A percentile compares a stretch with the other conserved stretches of the same genome.
Evolutionary conservation across 2,329 filamentous ascomycete species (phyloP).

Genomic region (Nothophaeocryptopus gaeumannii): DNA sequence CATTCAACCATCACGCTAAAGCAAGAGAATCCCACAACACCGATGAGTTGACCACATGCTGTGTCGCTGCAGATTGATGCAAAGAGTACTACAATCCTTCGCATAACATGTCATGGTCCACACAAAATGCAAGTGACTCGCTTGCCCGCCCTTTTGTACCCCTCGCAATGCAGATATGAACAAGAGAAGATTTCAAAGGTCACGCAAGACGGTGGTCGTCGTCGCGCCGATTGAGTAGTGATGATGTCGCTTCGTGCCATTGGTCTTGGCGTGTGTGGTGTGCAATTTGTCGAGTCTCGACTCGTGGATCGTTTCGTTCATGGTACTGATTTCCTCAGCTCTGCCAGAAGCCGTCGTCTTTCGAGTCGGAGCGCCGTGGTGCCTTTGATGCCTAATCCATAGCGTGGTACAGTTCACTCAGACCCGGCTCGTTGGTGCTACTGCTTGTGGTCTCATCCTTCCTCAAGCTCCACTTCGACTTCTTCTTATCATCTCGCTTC

Average conservation of each 20-base stretch:
- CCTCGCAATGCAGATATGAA: slow-evolving; percentile 19
- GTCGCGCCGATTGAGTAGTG: too few relatives aligned
- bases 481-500: slow-evolving; percentile 36
- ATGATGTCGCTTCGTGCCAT: too few relatives aligned
- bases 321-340: background rate
- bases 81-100: too few relatives aligned
- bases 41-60: too few relatives aligned
- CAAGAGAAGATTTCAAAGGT: background rate
- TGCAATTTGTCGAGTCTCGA: background rate
- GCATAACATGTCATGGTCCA: too few relatives aligned
- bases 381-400: slow-evolving; percentile 24
- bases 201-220: too few relatives aligned
- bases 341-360: background rate
- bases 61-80: too few relatives aligned
- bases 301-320: background rate
- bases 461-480: slow-evolving; percentile 27
- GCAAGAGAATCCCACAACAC: too few relatives aligned
- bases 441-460: slow-evolving; percentile 24
- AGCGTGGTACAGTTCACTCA: slow-evolving; percentile 31
- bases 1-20: too few relatives aligned
- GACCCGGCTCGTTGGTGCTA: slow-evolving; percentile 17
- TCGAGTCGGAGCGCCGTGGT: slow-evolving; percentile 1
- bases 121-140: too few relatives aligned
- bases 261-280: too few relatives aligned
- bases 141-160: slow-evolving; percentile 9